Evolutionary conservation across 176 grass and related monocot genomes (phyloP).

Genomic region (Carex parvula): DNA sequence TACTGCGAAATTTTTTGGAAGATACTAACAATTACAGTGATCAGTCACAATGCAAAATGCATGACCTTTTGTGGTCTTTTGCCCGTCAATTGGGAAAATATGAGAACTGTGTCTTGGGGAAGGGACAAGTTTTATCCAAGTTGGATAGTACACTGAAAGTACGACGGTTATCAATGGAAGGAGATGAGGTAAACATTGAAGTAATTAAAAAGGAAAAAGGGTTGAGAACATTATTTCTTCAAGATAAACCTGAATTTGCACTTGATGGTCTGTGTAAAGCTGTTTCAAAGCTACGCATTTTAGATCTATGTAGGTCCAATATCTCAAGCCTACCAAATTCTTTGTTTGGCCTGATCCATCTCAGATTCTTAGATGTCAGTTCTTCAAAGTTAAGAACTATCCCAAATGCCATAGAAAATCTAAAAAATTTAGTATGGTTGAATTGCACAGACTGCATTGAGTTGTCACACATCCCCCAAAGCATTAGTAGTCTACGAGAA

Average conservation of each 20-base stretch:
- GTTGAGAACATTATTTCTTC: background rate
- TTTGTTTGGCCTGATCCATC: background rate
- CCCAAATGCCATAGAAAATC: background rate
- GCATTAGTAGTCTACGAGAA: background rate
- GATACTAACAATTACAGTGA: too few species aligned
- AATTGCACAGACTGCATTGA: background rate
- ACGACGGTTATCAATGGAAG: background rate
- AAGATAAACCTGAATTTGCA: background rate
- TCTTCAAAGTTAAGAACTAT: background rate
- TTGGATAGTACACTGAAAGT: background rate
- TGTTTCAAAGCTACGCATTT: background rate
- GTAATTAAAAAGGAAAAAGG: background rate
- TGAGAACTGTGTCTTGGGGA: background rate
- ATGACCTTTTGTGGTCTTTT: background rate
- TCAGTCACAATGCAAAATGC: background rate
- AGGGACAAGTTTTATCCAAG: background rate
- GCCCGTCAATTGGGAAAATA: background rate
- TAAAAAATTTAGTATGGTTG: background rate
- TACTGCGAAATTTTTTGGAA: conserved; percentile 36
- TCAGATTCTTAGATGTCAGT: background rate
- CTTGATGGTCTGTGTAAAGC: background rate
- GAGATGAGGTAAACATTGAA: background rate
- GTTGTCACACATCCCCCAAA: background rate
- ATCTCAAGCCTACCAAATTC: background rate
- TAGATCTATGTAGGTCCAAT: background rate